Conservation (phyloP, 2,329 filamentous ascomycete species). For the Ophiostoma perfectum region DNA sequence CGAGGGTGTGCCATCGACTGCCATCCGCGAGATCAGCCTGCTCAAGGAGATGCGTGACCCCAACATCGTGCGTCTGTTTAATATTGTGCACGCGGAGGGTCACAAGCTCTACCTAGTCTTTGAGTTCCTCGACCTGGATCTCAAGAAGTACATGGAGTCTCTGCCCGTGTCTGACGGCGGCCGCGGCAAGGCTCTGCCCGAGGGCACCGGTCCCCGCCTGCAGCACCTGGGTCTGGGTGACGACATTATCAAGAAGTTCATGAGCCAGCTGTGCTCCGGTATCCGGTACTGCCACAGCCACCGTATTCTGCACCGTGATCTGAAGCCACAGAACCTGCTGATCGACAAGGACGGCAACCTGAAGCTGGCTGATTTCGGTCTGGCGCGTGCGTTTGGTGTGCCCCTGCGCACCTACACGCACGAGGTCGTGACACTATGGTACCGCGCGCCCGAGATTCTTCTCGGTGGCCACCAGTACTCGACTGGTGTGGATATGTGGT, state of each 20-base stretch:
- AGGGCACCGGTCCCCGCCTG: constrained; percentile 60
- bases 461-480: constrained; percentile 84
- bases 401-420: constrained; percentile 84
- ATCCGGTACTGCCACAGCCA: constrained; percentile 81
- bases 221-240: constrained; percentile 66
- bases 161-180: constrained; percentile 75
- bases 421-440: constrained; percentile 88
- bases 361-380: constrained; percentile 79
- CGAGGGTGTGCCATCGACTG: constrained; percentile 82
- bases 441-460: constrained; percentile 79
- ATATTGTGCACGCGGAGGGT: constrained; percentile 87
- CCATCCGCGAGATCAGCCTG: constrained; percentile 85
- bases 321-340: constrained; percentile 81
- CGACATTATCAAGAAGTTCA: constrained; percentile 84
- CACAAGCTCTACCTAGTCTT: constrained; percentile 89
- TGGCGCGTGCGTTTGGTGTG: constrained; percentile 84
- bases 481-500: constrained; percentile 94
- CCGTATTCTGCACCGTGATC: constrained; percentile 73
- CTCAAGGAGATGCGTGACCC: constrained; percentile 89
- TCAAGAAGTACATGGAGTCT: constrained; percentile 94
- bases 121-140: constrained; percentile 79
- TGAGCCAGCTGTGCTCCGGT: constrained; percentile 75
- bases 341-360: constrained; percentile 81
- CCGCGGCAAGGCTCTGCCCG: constrained; percentile 72
- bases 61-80: constrained; percentile 77